Evolutionary conservation across 2,329 filamentous ascomycete species (phyloP).

Genomic region (Neophaeococcomyces mojaviensis): DNA sequence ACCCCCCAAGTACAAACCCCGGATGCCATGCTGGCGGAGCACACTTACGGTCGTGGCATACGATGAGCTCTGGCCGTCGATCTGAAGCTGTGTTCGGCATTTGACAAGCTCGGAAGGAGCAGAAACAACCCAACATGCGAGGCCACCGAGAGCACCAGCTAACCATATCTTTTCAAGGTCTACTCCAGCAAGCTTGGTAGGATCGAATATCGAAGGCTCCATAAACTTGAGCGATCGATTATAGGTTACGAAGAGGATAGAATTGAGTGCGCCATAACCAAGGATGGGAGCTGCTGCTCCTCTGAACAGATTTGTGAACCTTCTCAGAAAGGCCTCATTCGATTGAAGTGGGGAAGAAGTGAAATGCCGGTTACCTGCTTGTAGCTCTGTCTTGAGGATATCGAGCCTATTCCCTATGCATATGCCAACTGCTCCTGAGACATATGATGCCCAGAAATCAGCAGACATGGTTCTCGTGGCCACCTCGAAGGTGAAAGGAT

Average conservation of each 20-base stretch:
- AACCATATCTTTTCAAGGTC: constrained; percentile 63
- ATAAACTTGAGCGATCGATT: constrained; percentile 70
- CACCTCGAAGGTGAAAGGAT: background rate
- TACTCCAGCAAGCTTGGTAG: constrained; percentile 35
- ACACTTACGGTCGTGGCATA: constrained; percentile 59
- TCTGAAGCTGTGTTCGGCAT: constrained; percentile 70
- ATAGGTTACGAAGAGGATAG: constrained; percentile 81
- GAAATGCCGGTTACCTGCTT: constrained; percentile 48
- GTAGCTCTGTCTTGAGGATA: constrained; percentile 70
- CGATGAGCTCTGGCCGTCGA: constrained; percentile 44
- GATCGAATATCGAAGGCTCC: constrained; percentile 34
- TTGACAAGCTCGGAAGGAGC: constrained; percentile 88
- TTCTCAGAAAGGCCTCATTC: constrained; percentile 5
- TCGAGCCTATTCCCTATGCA: constrained; percentile 83
- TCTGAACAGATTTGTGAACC: constrained; percentile 24
- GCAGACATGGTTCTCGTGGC: constrained; percentile 56
- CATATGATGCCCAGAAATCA: constrained; percentile 90
- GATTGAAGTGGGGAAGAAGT: constrained; percentile 9
- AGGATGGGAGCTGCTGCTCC: constrained; percentile 80
- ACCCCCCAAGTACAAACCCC: constrained; percentile 75
- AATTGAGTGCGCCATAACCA: constrained; percentile 85
- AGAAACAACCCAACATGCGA: constrained; percentile 78
- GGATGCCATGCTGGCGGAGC: constrained; percentile 50
- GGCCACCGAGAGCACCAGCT: constrained; percentile 71
- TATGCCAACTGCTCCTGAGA: constrained; percentile 79